Evolutionary conservation across 177 flowering plant genomes (phyloP), one percentile per base, ranked within the genome.

Genomic region (Telopea speciosissima): DNA sequence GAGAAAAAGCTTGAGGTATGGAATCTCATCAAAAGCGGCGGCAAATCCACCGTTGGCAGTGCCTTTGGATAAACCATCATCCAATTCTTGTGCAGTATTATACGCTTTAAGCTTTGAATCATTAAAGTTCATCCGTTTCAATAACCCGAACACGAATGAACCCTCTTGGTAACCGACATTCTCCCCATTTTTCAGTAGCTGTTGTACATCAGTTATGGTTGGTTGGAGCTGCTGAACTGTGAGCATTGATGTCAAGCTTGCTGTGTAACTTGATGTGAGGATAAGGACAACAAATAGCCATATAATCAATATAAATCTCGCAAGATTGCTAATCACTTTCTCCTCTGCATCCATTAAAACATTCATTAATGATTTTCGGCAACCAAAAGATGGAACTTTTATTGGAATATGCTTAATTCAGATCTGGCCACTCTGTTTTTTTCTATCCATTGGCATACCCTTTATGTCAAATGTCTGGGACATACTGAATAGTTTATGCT

Each of bases 1-100:
- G 12, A 62, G 58, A 45, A 70, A 62, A 33, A 61, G 66, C 31
- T 62, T 70, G 59, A 70, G 22, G 67, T 70, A 70, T 24, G 72
- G 72, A 31, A 40, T 62, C 67, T 70, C 72, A 14, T 56, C 61
- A 56, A 56, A 16, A 56, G 61, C 61, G 1, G 61, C 61, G 6
- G 61, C 61, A 56, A 56, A 16, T 0, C 61, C 61, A 56, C 61
- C 61, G 21, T 56, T 56, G n/a, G 9, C 22, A 56, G n/a, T 56
- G 9, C 61, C 61, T n/a, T 58, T 58, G 9, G 23, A 58, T 58
- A 58, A 58, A 58, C 66, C 67, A 0, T 42, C 44, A 6, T 24
- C 12, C 28, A 66, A 62, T 24, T 62, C 36, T 5, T 62, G 60
- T 14, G 10, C 36, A 14, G 66, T 17, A 12, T 8, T 40, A 24